Evolutionary conservation across 768 basidiomycete genomes (phyloP).

Genomic region (Clathrus columnatus): DNA sequence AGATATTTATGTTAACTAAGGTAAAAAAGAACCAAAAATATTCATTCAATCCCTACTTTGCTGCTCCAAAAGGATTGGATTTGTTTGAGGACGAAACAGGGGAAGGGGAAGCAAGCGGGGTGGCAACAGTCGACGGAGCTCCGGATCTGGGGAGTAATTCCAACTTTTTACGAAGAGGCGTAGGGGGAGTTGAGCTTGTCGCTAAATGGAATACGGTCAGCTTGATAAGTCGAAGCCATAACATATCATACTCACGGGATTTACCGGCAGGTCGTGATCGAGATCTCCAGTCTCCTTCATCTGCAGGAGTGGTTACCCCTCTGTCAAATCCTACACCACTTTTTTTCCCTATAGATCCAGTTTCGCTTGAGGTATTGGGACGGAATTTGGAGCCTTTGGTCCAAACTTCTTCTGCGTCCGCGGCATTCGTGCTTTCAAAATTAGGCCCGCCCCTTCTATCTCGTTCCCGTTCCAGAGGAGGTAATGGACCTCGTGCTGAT

Average conservation of each 20-base stretch:
- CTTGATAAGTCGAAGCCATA: not conserved
- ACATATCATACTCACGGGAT: conserved; percentile 48
- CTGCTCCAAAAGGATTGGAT: conserved; percentile 81
- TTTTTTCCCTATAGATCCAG: conserved; percentile 19
- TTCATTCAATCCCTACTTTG: conserved; percentile 42
- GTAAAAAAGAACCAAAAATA: not conserved
- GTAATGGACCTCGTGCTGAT: not conserved
- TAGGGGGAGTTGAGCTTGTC: conserved; percentile 65
- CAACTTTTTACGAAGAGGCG: conserved; percentile 72
- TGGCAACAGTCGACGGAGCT: conserved; percentile 54
- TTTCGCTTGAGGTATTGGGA: conserved; percentile 34
- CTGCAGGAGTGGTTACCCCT: conserved; percentile 29
- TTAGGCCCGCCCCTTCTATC: conserved; percentile 48
- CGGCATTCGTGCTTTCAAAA: conserved; percentile 30
- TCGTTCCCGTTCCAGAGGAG: conserved; percentile 2
- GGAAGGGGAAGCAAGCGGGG: conserved; percentile 56
- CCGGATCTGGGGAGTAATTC: conserved; percentile 78
- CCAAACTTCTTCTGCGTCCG: conserved; percentile 79
- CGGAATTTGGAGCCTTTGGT: conserved; percentile 67
- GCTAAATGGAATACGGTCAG: conserved; percentile 34
- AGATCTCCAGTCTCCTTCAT: conserved; percentile 68
- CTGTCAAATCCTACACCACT: conserved; percentile 35
- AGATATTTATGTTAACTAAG: conserved; percentile 2
- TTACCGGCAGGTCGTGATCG: conserved; percentile 29
- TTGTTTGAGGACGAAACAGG: conserved; percentile 51